These are phyloP conservation scores for Salvia hispanica DNA, from an alignment of 257 asterid genomes.

Conservation along the genomic window DNA sequence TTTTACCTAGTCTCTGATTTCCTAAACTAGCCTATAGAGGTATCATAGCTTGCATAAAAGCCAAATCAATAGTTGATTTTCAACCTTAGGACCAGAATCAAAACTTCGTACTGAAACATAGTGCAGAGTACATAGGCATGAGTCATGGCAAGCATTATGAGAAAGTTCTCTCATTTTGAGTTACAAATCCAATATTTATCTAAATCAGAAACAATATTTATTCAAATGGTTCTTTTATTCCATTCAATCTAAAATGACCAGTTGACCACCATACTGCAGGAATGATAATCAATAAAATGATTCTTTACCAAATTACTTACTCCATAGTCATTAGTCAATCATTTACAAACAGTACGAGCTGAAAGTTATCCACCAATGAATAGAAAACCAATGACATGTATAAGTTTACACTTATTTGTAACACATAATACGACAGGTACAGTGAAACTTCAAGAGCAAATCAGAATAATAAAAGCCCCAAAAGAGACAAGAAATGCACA, in stretches of 20 bases:
- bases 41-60: constrained; percentile 15
- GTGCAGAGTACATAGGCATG: not conserved
- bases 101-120: not conserved
- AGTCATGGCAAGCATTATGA: not conserved
- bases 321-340: constrained; percentile 13
- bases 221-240: not conserved
- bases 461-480: constrained; percentile 19
- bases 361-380: constrained; percentile 4
- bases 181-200: not conserved
- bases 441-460: constrained; percentile 8
- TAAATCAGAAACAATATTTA: not conserved
- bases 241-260: not conserved
- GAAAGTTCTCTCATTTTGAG: not conserved
- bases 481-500: constrained; percentile 28
- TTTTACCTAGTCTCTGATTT: not conserved
- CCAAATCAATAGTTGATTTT: constrained; percentile 13
- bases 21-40: not conserved
- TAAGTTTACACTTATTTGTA: not conserved
- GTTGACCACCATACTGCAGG: not conserved
- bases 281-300: constrained; percentile 6
- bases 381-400: not conserved
- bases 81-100: not conserved
- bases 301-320: constrained; percentile 7
- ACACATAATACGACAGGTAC: constrained; percentile 4
- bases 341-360: constrained; percentile 11